A percentile compares a stretch with the other conserved stretches of the same genome.
Conservation (phyloP, 371 early-diverging fungal species). For the Vairimorpha apis region DNA sequence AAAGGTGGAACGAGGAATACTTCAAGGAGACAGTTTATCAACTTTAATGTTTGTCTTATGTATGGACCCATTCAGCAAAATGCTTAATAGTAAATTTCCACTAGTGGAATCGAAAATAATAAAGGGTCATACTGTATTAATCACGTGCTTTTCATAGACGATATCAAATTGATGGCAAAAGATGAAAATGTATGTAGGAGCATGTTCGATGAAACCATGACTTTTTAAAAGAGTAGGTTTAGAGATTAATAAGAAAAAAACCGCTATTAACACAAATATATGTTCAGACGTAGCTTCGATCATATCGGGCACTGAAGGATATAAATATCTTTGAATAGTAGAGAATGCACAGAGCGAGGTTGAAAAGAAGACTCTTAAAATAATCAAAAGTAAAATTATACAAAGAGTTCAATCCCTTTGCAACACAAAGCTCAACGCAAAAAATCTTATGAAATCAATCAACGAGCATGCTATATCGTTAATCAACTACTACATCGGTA, state of each 20-base stretch:
- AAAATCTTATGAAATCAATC: not conserved
- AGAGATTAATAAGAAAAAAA: not conserved
- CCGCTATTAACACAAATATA: not conserved
- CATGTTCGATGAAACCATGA: not conserved
- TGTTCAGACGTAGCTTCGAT: not conserved
- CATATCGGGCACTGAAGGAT: not conserved
- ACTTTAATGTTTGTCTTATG: not conserved
- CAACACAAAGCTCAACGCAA: not conserved
- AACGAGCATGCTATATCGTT: not conserved
- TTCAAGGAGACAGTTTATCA: not conserved
- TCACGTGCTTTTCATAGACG: not conserved
- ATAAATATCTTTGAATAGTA: not conserved
- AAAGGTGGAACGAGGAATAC: not conserved
- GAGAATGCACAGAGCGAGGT: not conserved
- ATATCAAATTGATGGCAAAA: not conserved
- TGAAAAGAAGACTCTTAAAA: not conserved
- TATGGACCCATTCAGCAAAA: not conserved
- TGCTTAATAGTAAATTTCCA: not conserved
- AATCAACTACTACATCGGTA: not conserved
- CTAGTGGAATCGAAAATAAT: not conserved
- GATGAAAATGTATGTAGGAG: not conserved
- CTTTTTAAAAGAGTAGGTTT: not conserved
- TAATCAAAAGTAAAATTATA: not conserved
- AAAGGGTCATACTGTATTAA: not conserved
- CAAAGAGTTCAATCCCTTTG: not conserved